Evolutionary conservation across 768 basidiomycete species (phyloP).

Genomic region (Paxillus involutus): DNA sequence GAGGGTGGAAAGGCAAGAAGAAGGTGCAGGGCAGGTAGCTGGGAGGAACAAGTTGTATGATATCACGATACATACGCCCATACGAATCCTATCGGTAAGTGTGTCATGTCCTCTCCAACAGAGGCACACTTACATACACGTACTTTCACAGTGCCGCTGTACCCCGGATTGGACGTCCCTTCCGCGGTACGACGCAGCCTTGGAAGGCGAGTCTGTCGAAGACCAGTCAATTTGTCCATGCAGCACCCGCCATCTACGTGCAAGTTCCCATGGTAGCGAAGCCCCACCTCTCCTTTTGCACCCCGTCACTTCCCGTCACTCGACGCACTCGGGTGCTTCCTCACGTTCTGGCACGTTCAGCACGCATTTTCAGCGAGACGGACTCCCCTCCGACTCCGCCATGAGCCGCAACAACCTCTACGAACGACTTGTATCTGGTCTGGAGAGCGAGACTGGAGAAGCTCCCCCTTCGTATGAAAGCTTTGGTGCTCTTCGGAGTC

Average conservation of each 20-base stretch:
- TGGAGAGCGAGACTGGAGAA: conserved; percentile 80
- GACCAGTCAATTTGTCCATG: conserved; percentile 44
- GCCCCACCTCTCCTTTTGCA: conserved; percentile 11
- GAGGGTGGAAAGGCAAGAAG: conserved; percentile 78
- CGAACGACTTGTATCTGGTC: conserved; percentile 80
- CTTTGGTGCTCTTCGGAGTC: neutral
- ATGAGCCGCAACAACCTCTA: conserved; percentile 54
- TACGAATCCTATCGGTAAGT: conserved; percentile 85
- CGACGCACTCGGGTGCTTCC: conserved; percentile 31
- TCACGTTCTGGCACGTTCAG: conserved; percentile 27
- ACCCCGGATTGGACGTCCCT: conserved; percentile 78
- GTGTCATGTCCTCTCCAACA: neutral
- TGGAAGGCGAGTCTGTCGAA: conserved; percentile 3
- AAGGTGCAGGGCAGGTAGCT: conserved; percentile 61
- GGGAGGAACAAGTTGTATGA: conserved; percentile 84
- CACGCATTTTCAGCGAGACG: conserved; percentile 17
- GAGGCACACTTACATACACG: neutral
- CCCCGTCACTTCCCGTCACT: conserved; percentile 33
- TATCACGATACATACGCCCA: conserved; percentile 81
- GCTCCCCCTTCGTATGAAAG: conserved; percentile 60
- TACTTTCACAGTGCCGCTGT: conserved; percentile 63
- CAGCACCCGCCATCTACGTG: conserved; percentile 11
- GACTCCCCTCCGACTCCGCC: conserved; percentile 30
- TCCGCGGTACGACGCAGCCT: conserved; percentile 63
- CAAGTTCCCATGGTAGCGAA: neutral